These are phyloP conservation scores for Carex sylvatica DNA, from an alignment of 202 grass and related monocot genomes.

Conservation along the genomic window DNA sequence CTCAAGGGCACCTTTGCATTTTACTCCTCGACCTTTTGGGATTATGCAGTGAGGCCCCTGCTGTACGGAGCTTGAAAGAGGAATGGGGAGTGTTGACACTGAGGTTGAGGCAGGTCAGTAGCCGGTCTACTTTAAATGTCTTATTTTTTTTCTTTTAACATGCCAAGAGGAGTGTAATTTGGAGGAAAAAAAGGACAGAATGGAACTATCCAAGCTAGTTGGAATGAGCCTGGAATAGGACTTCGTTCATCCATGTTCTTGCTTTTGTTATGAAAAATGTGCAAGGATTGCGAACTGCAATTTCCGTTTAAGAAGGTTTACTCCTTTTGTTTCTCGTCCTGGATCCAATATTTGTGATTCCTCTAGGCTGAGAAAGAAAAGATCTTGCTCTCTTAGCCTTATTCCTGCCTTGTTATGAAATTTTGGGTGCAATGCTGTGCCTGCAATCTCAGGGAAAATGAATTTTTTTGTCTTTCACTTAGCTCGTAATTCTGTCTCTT, in stretches of 20 bases:
- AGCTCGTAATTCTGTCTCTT: not conserved
- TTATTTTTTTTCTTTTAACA: not conserved
- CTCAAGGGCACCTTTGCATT: not conserved
- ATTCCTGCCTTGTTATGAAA: not conserved
- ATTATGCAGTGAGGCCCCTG: slow-evolving; percentile 21
- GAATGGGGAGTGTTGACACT: slow-evolving; percentile 69
- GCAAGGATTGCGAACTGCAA: not conserved
- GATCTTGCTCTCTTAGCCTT: not conserved
- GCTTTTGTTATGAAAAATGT: not conserved
- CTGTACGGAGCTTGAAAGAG: slow-evolving; percentile 5
- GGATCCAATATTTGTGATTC: slow-evolving; percentile 15
- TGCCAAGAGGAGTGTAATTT: not conserved
- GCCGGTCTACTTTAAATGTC: slow-evolving; percentile 35
- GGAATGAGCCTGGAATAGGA: not conserved
- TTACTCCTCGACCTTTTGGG: not conserved
- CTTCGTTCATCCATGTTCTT: not conserved
- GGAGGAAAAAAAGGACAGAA: not conserved
- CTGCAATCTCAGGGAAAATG: not conserved
- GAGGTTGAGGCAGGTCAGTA: slow-evolving; percentile 56
- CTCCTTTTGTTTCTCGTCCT: not conserved
- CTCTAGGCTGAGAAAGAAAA: not conserved
- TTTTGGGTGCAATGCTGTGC: not conserved
- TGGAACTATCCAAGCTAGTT: not conserved
- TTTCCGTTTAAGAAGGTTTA: not conserved
- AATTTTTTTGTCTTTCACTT: not conserved